Evolutionary conservation across 2,329 filamentous ascomycete species (phyloP).

Genomic region (Purpureocillium takamizusanense): DNA sequence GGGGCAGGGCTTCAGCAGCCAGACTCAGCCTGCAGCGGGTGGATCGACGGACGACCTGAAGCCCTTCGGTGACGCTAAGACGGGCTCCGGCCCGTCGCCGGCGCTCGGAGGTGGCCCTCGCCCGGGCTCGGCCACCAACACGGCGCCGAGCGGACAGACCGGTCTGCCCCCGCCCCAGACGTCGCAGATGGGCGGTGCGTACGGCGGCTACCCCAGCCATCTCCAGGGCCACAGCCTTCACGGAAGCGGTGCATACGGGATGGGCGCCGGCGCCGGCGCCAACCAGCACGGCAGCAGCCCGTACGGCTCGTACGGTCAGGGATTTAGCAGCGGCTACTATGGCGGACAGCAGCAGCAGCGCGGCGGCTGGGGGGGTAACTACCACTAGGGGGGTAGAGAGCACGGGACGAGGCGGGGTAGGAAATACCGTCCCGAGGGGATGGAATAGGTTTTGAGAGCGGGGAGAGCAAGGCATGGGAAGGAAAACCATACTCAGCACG

Average conservation of each 20-base stretch:
- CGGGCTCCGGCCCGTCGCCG: conserved; percentile 44
- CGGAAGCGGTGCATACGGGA: conserved; percentile 45
- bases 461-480: conserved; percentile 10
- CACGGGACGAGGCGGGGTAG: conserved; percentile 15
- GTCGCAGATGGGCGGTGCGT: conserved; percentile 43
- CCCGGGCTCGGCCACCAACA: conserved; percentile 50
- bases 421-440: conserved; percentile 4
- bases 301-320: conserved; percentile 44
- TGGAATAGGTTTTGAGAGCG: conserved; percentile 3
- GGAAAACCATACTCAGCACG: conserved; percentile 22
- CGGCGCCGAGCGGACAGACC: conserved; percentile 36
- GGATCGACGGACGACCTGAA: conserved; percentile 43
- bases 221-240: conserved; percentile 44
- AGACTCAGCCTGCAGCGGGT: conserved; percentile 35
- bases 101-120: conserved; percentile 44
- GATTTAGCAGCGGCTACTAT: conserved; percentile 39
- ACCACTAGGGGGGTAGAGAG: conserved; percentile 35
- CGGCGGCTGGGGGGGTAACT: conserved; percentile 52
- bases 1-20: conserved; percentile 42
- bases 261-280: conserved; percentile 39
- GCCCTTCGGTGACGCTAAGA: conserved; percentile 49
- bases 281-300: conserved; percentile 44
- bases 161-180: conserved; percentile 48
- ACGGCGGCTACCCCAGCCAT: conserved; percentile 47
- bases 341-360: conserved; percentile 28